Conservation (phyloP, 495 filamentous ascomycete species). For the Xylaria longipes region DNA sequence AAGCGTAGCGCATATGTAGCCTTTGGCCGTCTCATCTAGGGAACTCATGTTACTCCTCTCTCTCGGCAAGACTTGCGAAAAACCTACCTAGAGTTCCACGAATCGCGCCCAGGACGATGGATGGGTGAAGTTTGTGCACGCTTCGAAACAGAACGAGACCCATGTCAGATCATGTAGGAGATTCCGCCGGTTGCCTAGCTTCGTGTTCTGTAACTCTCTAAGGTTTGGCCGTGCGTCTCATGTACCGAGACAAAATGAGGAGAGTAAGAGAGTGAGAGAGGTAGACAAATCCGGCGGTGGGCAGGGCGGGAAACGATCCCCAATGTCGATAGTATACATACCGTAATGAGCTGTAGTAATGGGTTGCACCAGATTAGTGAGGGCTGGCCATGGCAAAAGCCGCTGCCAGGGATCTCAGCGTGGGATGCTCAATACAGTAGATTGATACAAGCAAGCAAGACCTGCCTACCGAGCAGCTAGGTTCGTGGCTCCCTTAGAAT, state of each 20-base stretch:
- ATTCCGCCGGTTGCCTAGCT: conserved; percentile 14
- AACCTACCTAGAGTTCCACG: conserved; percentile 3
- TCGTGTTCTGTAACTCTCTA: neutral
- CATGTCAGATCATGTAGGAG: conserved; percentile 25
- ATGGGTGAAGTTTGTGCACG: conserved; percentile 3
- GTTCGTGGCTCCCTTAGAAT: neutral
- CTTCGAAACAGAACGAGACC: conserved; percentile 11
- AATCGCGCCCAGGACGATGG: conserved; percentile 10
- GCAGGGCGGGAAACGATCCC: neutral
- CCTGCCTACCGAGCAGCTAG: neutral
- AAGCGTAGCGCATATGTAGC: neutral
- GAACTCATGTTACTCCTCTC: neutral
- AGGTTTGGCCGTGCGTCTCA: neutral
- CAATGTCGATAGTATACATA: conserved; percentile 12
- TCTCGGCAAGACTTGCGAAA: conserved; percentile 17
- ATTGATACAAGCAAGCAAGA: conserved; percentile 3
- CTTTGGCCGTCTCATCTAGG: neutral
- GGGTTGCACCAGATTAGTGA: conserved; percentile 19
- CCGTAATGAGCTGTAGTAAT: conserved; percentile 23
- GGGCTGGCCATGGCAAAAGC: conserved; percentile 10
- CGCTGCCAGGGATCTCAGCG: conserved; percentile 24
- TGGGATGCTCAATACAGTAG: conserved; percentile 12
- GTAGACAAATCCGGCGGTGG: neutral
- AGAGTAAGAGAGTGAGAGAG: neutral
- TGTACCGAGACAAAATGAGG: neutral